Evolutionary conservation across 768 basidiomycete species (phyloP).

Genomic region (Tricholoma saponaceum): DNA sequence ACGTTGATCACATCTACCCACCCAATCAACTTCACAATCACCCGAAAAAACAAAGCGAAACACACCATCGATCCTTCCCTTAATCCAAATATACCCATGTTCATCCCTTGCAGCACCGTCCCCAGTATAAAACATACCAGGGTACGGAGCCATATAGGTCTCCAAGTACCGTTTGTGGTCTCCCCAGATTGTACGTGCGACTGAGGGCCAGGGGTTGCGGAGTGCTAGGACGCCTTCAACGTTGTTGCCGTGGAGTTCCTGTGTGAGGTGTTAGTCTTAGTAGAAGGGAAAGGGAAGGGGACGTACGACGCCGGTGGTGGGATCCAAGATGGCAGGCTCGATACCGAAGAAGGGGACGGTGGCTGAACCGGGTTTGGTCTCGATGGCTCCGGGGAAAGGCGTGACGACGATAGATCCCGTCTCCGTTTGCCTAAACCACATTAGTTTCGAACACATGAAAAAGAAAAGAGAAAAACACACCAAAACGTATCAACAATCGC

Average conservation of each 20-base stretch:
- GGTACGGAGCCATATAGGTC: slow-evolving; percentile 70
- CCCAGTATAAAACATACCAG: slow-evolving; percentile 94
- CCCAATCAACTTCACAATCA: background rate
- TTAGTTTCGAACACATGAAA: background rate
- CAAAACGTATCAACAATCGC: slow-evolving; percentile 95
- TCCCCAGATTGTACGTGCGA: slow-evolving; percentile 87
- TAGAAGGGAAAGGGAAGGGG: background rate
- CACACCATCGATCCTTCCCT: slow-evolving; percentile 89
- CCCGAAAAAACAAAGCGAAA: slow-evolving; percentile 8
- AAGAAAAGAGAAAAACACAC: slow-evolving; percentile 27
- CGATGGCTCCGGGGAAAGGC: slow-evolving; percentile 92
- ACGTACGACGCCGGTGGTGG: slow-evolving; percentile 64
- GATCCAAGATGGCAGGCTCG: slow-evolving; percentile 83
- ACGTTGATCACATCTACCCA: slow-evolving; percentile 91
- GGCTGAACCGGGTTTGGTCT: slow-evolving; percentile 94
- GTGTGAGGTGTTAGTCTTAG: background rate
- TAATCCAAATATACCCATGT: slow-evolving; percentile 99
- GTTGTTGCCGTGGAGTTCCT: slow-evolving; percentile 68
- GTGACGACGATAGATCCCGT: slow-evolving; percentile 95
- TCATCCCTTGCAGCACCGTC: slow-evolving; percentile 94
- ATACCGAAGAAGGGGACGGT: slow-evolving; percentile 99
- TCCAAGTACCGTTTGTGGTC: slow-evolving; percentile 82
- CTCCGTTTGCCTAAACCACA: slow-evolving; percentile 79
- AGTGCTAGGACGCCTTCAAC: slow-evolving; percentile 91
- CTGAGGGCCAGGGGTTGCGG: slow-evolving; percentile 89